phyloP scores from a whole-genome alignment of 805 yeast genomes.

The Pichia rugopelliculosa region DNA sequence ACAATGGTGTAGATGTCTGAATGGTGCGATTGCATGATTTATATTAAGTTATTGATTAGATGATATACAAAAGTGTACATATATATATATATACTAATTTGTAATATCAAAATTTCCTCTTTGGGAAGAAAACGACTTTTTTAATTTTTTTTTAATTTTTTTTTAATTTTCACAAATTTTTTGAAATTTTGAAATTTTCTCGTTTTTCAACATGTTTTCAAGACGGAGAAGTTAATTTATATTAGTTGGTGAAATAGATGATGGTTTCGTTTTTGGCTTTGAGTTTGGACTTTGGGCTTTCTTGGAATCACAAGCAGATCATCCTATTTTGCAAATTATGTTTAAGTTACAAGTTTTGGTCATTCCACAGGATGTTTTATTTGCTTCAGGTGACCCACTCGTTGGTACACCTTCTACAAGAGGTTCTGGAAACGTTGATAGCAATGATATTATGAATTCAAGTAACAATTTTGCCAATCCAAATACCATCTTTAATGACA shows the following conservation, averaged over 20 bases:
- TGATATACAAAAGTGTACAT: too few species aligned
- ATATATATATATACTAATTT: too few species aligned
- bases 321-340: constrained; percentile 1
- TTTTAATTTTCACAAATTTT: neutral
- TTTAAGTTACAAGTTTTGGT: constrained; percentile 14
- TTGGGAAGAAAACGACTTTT: neutral
- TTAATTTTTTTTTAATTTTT: neutral
- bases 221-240: too few species aligned
- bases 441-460: neutral
- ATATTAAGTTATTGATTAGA: too few species aligned
- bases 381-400: neutral
- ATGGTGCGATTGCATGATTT: too few species aligned
- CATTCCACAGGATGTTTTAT: constrained; percentile 9
- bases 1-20: constrained; percentile 14
- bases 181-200: neutral
- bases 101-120: neutral
- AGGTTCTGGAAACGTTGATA: neutral
- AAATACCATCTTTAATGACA: neutral
- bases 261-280: too few species aligned
- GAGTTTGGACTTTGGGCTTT: too few species aligned
- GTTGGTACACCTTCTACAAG: neutral
- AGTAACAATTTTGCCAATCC: neutral
- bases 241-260: too few species aligned
- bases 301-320: too few species aligned
- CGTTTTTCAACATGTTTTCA: neutral